Conservation (phyloP, 2,329 filamentous ascomycete genomes). For the Fusarium sp. region DNA sequence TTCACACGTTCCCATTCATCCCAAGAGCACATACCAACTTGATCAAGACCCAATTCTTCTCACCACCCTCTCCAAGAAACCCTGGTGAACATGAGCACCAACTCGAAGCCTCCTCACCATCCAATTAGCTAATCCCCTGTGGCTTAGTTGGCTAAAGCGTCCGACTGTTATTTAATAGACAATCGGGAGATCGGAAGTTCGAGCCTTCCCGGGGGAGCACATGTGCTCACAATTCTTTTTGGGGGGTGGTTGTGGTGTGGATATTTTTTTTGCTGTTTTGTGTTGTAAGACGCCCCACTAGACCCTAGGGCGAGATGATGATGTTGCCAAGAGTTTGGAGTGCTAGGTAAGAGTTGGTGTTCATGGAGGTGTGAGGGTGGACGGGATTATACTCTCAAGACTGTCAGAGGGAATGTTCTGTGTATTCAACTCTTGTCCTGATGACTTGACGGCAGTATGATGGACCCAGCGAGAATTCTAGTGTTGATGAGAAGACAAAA, state of each 20-base stretch:
- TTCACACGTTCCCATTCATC: neutral
- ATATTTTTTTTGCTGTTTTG: neutral
- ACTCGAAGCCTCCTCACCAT: neutral
- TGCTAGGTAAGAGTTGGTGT: too few species aligned
- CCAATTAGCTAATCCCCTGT: slow-evolving; percentile 34
- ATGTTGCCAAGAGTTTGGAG: neutral
- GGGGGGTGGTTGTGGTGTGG: slow-evolving; percentile 2
- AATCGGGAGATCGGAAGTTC: slow-evolving; percentile 46
- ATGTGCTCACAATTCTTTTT: slow-evolving; percentile 4
- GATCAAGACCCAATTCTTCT: neutral
- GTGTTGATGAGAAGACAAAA: neutral
- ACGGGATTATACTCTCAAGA: too few species aligned
- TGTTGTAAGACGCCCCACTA: neutral
- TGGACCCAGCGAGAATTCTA: neutral
- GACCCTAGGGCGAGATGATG: neutral
- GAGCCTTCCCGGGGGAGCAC: slow-evolving; percentile 44
- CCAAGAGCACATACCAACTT: too few species aligned
- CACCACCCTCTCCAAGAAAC: neutral
- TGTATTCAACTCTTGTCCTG: neutral
- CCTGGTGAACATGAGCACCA: neutral
- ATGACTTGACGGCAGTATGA: neutral
- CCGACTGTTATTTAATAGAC: slow-evolving; percentile 39
- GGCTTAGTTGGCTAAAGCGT: slow-evolving; percentile 42
- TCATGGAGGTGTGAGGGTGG: too few species aligned
- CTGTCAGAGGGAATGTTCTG: neutral